Conservation (phyloP, 176 grass and related monocot species). For the Aegilops speltoides region DNA sequence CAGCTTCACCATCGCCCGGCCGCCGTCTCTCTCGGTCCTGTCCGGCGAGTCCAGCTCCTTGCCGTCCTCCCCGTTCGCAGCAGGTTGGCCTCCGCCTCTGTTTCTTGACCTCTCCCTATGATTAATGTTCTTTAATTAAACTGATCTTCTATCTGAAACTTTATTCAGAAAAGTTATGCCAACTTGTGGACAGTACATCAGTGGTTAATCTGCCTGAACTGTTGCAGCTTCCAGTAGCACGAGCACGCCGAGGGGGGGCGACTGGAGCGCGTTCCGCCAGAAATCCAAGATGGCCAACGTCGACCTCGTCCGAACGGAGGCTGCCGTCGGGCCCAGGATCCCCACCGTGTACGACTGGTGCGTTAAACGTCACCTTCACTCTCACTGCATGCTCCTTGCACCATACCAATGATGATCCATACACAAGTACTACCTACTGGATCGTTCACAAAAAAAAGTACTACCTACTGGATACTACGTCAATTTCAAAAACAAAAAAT, state of each 20-base stretch:
- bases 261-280: slow-evolving; percentile 55
- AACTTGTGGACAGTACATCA: too few species aligned
- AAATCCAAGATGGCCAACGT: slow-evolving; percentile 43
- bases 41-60: slow-evolving; percentile 42
- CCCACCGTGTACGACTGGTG: too few species aligned
- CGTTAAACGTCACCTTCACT: too few species aligned
- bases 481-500: too few species aligned
- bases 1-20: slow-evolving; percentile 58
- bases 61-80: slow-evolving; percentile 49
- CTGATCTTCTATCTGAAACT: too few species aligned
- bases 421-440: too few species aligned
- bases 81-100: slow-evolving; percentile 26
- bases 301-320: not conserved
- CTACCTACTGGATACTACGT: too few species aligned
- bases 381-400: too few species aligned
- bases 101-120: not conserved
- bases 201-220: too few species aligned
- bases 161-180: too few species aligned
- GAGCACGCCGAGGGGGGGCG: slow-evolving; percentile 38
- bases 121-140: not conserved
- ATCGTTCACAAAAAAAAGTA: too few species aligned
- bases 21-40: slow-evolving; percentile 15
- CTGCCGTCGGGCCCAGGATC: slow-evolving; percentile 33
- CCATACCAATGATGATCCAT: too few species aligned
- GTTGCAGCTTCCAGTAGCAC: slow-evolving; percentile 2